Evolutionary conservation across 352 stramenopile genomes (phyloP), one percentile per base, ranked within the genome.

Genomic region (Hyaloperonospora arabidopsidis): DNA sequence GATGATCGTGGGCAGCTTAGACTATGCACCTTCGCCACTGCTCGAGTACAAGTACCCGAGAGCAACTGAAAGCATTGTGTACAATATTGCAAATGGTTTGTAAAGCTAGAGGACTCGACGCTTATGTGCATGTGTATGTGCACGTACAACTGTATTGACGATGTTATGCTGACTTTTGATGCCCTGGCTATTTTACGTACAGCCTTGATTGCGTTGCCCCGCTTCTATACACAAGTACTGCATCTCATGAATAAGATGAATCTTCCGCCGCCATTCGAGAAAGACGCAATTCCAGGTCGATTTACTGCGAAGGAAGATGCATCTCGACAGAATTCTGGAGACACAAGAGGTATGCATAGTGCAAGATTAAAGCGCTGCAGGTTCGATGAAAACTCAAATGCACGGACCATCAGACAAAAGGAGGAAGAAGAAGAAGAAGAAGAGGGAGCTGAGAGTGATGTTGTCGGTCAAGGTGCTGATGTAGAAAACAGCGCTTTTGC

Each of bases 211-310:
- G 86, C 82, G 10, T 60, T 95, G 13, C 86, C 86, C 5, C 79
- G 84, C 45, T 85, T 95, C 52, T 95, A 95, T 68, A 93, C 78
- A 12, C 86, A 95, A 73, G 86, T 93, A 44, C 79, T 94, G 34
- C 86, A 95, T 62, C 63, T 95, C 19, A 95, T 95, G 86, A 95
- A 95, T 66, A 95, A 95, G 57, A 95, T 94, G 86, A 91, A 95
- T 52, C 48, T 95, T 15, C 86, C 86, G 40, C 65, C 70, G 23
- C 86, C 86, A 18, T 95, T 95, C 22, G 77, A 89, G 6, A 61
- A 71, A 19, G 43, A 81, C 32, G 67, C 77, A 21, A 91, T 93
- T 55, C 79, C 67, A 22, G 83, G 83, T 10, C 50, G 61, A 19
- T 93, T 91, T 57, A 75, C 77, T 0, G 43, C 59, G 1, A 54